Evolutionary conservation across 257 asterid species (phyloP).

Genomic region (Penstemon eatonii): DNA sequence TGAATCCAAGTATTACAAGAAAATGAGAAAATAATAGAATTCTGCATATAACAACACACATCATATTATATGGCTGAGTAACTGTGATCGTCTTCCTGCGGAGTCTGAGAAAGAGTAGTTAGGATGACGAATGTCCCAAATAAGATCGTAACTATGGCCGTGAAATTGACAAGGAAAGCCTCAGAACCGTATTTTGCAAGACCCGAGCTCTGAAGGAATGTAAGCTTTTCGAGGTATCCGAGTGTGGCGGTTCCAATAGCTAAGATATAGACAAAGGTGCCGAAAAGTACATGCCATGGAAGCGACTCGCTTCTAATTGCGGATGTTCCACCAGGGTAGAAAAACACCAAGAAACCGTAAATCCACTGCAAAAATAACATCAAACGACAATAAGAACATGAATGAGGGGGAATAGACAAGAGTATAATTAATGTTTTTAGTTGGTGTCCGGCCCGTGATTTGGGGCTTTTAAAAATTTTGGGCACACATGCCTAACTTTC

Average conservation of each 20-base stretch:
- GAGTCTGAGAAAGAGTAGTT: conserved; percentile 60
- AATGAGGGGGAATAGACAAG: too few relatives aligned
- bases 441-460: too few relatives aligned
- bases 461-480: too few relatives aligned
- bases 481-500: too few relatives aligned
- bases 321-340: conserved; percentile 87
- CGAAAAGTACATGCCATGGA: conserved; percentile 92
- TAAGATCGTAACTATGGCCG: conserved; percentile 75
- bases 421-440: too few relatives aligned
- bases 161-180: conserved; percentile 87
- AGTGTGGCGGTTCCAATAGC: conserved; percentile 68
- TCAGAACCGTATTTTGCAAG: conserved; percentile 75
- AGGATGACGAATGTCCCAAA: conserved; percentile 76
- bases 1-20: too few relatives aligned
- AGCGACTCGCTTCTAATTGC: conserved; percentile 64
- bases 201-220: conserved; percentile 76
- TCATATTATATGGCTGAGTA: conserved; percentile 60
- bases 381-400: too few relatives aligned
- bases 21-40: too few relatives aligned
- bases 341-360: conserved; percentile 78
- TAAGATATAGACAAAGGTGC: conserved; percentile 55
- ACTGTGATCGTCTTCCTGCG: conserved; percentile 57
- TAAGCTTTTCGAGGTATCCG: conserved; percentile 91
- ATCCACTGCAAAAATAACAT: conserved; percentile 64
- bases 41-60: background rate